phyloP scores from a whole-genome alignment of 2,329 filamentous ascomycete genomes.

The Chrysosporium keratinophilum region DNA sequence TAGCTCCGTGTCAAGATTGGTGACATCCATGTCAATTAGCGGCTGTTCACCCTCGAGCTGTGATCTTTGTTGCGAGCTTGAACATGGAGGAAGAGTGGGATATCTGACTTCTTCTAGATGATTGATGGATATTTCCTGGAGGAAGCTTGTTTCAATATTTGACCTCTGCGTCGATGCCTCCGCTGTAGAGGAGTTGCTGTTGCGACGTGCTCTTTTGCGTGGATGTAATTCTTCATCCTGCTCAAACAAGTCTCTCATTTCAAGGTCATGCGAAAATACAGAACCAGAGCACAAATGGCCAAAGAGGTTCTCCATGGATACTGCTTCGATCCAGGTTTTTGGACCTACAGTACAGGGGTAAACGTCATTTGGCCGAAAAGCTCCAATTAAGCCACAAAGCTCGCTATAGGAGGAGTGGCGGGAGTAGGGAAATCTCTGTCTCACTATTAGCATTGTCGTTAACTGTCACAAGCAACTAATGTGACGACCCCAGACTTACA shows the following conservation, averaged over 20 bases:
- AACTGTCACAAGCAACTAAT: background rate
- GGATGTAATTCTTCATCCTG: conserved; percentile 15
- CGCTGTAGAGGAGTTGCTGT: conserved; percentile 9
- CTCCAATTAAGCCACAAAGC: conserved; percentile 57
- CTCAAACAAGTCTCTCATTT: conserved; percentile 42
- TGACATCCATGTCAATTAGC: background rate
- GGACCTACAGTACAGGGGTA: conserved; percentile 70
- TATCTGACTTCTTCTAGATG: background rate
- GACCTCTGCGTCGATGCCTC: conserved; percentile 13
- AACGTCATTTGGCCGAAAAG: conserved; percentile 63
- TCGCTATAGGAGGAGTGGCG: conserved; percentile 81
- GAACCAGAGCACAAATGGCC: conserved; percentile 54
- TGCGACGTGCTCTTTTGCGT: conserved; percentile 9
- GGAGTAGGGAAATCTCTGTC: conserved; percentile 65
- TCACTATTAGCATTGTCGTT: background rate
- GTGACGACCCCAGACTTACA: conserved; percentile 20
- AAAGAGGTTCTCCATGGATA: conserved; percentile 61
- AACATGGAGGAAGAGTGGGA: background rate
- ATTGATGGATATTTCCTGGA: background rate
- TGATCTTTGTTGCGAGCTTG: background rate
- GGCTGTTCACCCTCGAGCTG: background rate
- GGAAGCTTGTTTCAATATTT: background rate
- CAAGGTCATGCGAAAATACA: conserved; percentile 54
- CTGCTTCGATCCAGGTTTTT: conserved; percentile 50
- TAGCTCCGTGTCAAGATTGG: background rate